Percentiles rank a stretch among this genome's conserved stretches.
phyloP scores from a whole-genome alignment of 306 rosid genomes.

The Trifolium fragiferum region DNA sequence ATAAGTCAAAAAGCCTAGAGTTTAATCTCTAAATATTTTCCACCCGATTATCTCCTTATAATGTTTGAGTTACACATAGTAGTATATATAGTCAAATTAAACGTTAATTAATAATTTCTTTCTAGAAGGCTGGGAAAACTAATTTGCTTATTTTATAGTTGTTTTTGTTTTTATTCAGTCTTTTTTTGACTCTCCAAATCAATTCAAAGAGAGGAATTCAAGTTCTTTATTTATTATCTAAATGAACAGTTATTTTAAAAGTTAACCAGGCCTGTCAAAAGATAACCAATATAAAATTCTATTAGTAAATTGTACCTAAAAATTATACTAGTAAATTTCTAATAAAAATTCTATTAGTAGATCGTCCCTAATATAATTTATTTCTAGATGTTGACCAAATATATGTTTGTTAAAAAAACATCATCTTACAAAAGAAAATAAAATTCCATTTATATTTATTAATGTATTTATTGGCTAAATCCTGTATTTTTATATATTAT shows the following conservation, averaged over 20 bases:
- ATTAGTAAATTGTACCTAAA: no score
- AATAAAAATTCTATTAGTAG: no score
- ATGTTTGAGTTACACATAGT: neutral
- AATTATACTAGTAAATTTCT: no score
- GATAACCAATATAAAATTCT: no score
- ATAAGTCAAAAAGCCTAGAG: no score
- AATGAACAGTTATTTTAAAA: no score
- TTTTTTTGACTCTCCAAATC: neutral
- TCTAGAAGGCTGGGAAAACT: slow-evolving; percentile 7
- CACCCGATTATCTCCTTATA: neutral
- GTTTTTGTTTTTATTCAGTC: slow-evolving; percentile 2
- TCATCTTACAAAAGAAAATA: neutral
- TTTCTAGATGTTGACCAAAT: no score
- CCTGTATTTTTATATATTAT: no score
- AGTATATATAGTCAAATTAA: neutral
- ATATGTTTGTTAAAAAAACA: no score
- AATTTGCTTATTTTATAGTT: neutral
- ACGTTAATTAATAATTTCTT: neutral
- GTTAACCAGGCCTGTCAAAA: no score
- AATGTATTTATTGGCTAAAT: no score
- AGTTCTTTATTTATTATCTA: neutral
- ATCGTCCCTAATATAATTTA: no score
- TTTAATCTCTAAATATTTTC: neutral
- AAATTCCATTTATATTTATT: neutral
- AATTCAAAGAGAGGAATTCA: neutral